Evolutionary conservation across 768 basidiomycete species (phyloP), one percentile per base, ranked within the genome.

Genomic region (Suillus subalutaceus): DNA sequence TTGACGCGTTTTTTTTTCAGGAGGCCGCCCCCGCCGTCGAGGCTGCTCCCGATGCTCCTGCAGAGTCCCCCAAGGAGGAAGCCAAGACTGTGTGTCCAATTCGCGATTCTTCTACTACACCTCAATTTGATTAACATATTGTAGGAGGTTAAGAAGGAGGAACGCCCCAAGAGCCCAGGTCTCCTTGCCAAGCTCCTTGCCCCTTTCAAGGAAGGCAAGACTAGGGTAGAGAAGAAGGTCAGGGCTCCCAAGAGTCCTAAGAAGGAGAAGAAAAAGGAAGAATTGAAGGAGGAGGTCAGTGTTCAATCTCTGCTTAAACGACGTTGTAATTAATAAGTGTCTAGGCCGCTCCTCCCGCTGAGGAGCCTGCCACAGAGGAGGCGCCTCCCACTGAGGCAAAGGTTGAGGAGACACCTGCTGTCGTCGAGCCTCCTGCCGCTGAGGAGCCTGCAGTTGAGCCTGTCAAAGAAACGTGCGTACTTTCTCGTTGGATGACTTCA

Each of bases 221-320:
- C 75, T 68, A 84, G 83, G 76, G 81, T 78, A 64, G 87, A 89
- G 70, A 92, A 84, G 80, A 82, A 78, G 69, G 84, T 84, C 77
- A 84, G 79, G 69, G 83, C 82, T 73, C 85, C 89, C 74, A 92
- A 86, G 87, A 90, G 87, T 78, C 88, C 89, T 43, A 92, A 91
- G 85, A 91, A 90, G 80, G 87, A 89, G 76, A 91, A 91, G 83
- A 91, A 91, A 84, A 90, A 91, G 81, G 88, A 90, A 71, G 88
- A 89, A 74, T 75, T 68, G 50, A 69, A 69, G 60, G 68, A 78
- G 15, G 87, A 87, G 81, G 88, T 86, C 66, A 64, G 79, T 74
- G n/a, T 55, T 62, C 40, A 63, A 35, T 57, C 26, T 26, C 26
- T 26, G 26, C 26, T 46, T 23, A 20, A 53, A 38, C 53, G 40